Evolutionary conservation across 1,139 yeast species (phyloP).

Genomic region (Debaryomyces udenii): DNA sequence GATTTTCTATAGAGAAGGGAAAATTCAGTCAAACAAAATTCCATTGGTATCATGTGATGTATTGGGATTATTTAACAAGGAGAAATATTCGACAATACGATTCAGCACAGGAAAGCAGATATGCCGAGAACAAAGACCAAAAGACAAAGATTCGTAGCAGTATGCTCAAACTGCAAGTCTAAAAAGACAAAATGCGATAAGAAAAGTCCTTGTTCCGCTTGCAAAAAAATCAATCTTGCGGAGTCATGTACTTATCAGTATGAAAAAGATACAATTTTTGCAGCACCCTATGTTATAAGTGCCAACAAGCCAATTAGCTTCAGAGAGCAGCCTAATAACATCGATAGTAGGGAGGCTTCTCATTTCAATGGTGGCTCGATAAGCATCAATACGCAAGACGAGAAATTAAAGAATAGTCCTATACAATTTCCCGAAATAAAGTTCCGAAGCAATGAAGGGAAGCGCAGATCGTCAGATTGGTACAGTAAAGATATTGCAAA

Average conservation of each 20-base stretch:
- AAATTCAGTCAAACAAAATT: too few relatives aligned
- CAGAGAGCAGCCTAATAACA: not conserved
- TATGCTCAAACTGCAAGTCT: constrained; percentile 6
- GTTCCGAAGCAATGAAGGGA: too few relatives aligned
- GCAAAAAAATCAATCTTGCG: not conserved
- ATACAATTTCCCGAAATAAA: too few relatives aligned
- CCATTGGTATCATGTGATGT: too few relatives aligned
- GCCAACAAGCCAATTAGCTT: constrained; percentile 5
- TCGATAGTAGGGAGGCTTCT: not conserved
- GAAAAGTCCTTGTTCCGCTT: constrained; percentile 3
- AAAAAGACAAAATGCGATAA: constrained; percentile 7
- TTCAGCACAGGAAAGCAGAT: too few relatives aligned
- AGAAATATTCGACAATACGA: too few relatives aligned
- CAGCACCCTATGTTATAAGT: constrained; percentile 3
- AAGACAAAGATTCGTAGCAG: constrained; percentile 1
- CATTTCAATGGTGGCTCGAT: not conserved
- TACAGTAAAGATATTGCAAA: too few relatives aligned
- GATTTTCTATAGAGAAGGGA: too few relatives aligned
- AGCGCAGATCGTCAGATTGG: not conserved
- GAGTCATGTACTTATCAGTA: constrained; percentile 2
- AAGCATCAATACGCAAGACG: not conserved
- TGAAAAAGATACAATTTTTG: not conserved
- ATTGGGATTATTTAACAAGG: too few relatives aligned
- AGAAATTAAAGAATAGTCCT: not conserved
- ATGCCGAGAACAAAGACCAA: not conserved